Conservation (phyloP, 441 rosid genomes). For the Hura crepitans region DNA sequence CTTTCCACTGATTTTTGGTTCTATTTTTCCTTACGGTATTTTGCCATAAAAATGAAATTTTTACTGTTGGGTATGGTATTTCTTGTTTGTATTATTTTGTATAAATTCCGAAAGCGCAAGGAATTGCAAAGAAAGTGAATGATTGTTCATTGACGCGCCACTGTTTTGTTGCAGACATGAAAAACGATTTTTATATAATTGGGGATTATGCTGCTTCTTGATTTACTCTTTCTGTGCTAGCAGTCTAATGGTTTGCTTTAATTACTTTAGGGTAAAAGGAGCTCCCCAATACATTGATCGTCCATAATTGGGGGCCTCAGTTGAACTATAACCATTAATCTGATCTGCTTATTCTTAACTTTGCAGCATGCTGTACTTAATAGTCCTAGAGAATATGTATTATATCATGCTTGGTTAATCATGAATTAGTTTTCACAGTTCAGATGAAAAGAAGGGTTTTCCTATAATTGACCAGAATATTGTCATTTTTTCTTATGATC, state of each 20-base stretch:
- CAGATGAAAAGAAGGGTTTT: neutral
- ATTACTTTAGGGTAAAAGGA: neutral
- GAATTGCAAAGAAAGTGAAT: neutral
- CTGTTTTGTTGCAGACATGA: no score
- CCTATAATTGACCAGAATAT: neutral
- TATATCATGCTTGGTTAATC: neutral
- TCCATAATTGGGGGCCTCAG: neutral
- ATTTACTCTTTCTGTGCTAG: neutral
- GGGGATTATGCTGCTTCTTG: neutral
- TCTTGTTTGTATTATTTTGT: neutral
- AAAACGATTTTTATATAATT: neutral
- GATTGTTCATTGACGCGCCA: neutral
- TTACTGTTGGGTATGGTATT: neutral
- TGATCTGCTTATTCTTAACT: neutral
- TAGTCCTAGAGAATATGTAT: neutral
- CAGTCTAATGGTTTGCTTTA: neutral
- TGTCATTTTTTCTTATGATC: neutral
- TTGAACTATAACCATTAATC: neutral
- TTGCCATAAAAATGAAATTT: neutral
- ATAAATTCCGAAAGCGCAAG: neutral
- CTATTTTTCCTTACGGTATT: neutral
- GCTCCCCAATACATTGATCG: neutral
- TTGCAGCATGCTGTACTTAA: neutral
- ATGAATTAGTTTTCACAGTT: neutral
- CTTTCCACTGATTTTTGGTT: neutral